Percentiles rank a stretch among this genome's conserved stretches.
phyloP scores from a whole-genome alignment of 2,329 filamentous ascomycete genomes.

The Colletotrichum trifolii region DNA sequence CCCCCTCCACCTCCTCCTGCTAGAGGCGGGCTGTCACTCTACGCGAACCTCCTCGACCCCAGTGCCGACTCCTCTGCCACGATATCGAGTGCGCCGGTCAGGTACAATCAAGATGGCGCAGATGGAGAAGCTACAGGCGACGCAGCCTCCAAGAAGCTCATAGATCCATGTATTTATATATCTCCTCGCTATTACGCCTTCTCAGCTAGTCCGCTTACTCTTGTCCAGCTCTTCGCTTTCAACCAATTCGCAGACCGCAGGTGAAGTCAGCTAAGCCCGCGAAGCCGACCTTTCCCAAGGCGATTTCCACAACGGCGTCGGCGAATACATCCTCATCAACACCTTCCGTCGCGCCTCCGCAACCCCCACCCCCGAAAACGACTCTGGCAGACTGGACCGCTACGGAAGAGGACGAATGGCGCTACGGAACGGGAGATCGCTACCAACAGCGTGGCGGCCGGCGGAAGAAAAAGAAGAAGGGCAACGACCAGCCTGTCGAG shows the following conservation, averaged over 20 bases:
- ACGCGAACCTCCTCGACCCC: conserved; percentile 83
- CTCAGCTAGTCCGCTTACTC: conserved; percentile 2
- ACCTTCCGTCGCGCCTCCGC: conserved; percentile 46
- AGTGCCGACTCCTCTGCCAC: conserved; percentile 63
- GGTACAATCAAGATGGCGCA: conserved; percentile 70
- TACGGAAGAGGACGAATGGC: conserved; percentile 83
- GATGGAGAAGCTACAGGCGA: conserved; percentile 59
- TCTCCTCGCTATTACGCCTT: not conserved
- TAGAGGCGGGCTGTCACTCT: conserved; percentile 75
- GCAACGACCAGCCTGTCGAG: conserved; percentile 64
- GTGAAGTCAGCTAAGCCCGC: conserved; percentile 66
- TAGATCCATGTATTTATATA: conserved; percentile 51
- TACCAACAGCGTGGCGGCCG: conserved; percentile 82
- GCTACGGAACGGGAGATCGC: conserved; percentile 64
- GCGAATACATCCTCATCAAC: conserved; percentile 45
- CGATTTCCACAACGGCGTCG: conserved; percentile 44
- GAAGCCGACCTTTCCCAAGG: conserved; percentile 70
- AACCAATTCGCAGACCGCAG: conserved; percentile 84
- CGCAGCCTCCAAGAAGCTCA: conserved; percentile 68
- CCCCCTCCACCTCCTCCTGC: conserved; percentile 53
- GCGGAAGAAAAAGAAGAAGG: conserved; percentile 79
- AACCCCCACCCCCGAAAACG: conserved; percentile 66
- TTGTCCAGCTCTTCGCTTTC: conserved; percentile 77
- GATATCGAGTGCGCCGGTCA: conserved; percentile 81
- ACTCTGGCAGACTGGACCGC: conserved; percentile 85